phyloP scores from a whole-genome alignment of 768 basidiomycete species.

The Hemileccinum impolitum region DNA sequence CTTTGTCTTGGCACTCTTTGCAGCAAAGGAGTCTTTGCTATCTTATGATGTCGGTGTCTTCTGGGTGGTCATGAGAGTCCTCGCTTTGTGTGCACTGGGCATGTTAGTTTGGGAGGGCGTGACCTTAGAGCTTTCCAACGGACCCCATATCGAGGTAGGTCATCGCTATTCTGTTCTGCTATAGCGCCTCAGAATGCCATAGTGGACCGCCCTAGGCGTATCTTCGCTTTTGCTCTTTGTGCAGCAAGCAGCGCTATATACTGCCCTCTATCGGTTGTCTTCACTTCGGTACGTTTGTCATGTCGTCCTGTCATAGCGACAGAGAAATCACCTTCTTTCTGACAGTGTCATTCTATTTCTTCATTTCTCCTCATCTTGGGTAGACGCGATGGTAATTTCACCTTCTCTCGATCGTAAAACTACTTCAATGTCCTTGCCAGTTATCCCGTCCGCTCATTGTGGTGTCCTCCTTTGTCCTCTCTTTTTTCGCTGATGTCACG shows the following conservation, averaged over 20 bases:
- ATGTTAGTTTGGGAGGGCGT: slow-evolving; percentile 57
- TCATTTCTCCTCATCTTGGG: slow-evolving; percentile 69
- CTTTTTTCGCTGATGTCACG: slow-evolving; percentile 54
- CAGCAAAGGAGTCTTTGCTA: slow-evolving; percentile 65
- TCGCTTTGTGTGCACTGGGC: slow-evolving; percentile 69
- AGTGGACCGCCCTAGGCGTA: slow-evolving; percentile 74
- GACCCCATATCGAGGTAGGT: slow-evolving; percentile 58
- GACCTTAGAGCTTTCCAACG: slow-evolving; percentile 52
- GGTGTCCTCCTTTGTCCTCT: slow-evolving; percentile 46
- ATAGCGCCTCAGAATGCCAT: slow-evolving; percentile 8
- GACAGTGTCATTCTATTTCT: slow-evolving; percentile 64
- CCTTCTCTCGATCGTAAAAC: slow-evolving; percentile 40
- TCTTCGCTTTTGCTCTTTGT: slow-evolving; percentile 66
- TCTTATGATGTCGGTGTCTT: slow-evolving; percentile 66
- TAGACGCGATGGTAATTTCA: slow-evolving; percentile 48
- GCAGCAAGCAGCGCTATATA: slow-evolving; percentile 64
- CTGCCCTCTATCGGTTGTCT: slow-evolving; percentile 65
- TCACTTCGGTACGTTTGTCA: slow-evolving; percentile 54
- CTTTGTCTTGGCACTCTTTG: slow-evolving; percentile 59
- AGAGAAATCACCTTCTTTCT: not conserved
- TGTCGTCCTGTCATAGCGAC: not conserved
- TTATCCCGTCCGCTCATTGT: slow-evolving; percentile 48
- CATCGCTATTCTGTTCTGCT: slow-evolving; percentile 3
- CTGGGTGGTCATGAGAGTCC: slow-evolving; percentile 71
- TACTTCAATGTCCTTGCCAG: slow-evolving; percentile 30